Evolutionary conservation across 1,139 yeast species (phyloP), one percentile per base, ranked within the genome.

Genomic region (Debaryomycetaceae sp.): DNA sequence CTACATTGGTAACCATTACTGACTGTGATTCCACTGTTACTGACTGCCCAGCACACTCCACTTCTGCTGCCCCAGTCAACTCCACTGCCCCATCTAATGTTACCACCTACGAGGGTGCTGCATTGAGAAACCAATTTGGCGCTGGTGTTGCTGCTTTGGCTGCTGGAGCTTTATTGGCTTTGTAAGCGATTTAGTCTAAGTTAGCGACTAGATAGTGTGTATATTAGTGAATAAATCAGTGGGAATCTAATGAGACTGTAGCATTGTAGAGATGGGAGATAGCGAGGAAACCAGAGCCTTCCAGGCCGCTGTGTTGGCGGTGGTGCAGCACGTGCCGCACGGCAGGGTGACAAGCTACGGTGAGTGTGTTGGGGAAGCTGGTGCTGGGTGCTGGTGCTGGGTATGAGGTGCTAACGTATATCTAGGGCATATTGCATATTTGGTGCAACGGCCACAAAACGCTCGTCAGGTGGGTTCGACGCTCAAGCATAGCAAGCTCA

Each of bases 381-480:
- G 17, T 6, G 24, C 17, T 14, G 6, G 17, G 24, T 20, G 34
- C 27, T 37, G 41, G 47, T 33, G 37, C 51, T 17, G 20, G 20
- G 20, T 17, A 17, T 17, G 20, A 17, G 20, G 4, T 4, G 20
- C 54, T 51, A 47, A 49, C 56, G 22, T 34, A 35, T 38, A 14
- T 17, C 20, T 27, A 69, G 81, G 88, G 5, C 90, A 84, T 56
- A 78, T 87, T 6, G 95, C 95, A 0, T 75, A 72, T 47, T 61
- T 85, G 13, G 68, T 84, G 1, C 78, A 76, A 24, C 69, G 75
- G 39, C 95, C 95, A 0, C 75, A 71, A 40, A 82, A 85, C 53
- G 74, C 95, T 1, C 68, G 95, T 6, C 90, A 81, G 51, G 95
- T 86, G 1, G 95, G 95, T 0, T 75, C 76, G 33, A 79, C 90